These are phyloP conservation scores for Ceratocystis cacaofunesta DNA, from an alignment of 2,329 filamentous ascomycete species.

Conservation along the genomic window DNA sequence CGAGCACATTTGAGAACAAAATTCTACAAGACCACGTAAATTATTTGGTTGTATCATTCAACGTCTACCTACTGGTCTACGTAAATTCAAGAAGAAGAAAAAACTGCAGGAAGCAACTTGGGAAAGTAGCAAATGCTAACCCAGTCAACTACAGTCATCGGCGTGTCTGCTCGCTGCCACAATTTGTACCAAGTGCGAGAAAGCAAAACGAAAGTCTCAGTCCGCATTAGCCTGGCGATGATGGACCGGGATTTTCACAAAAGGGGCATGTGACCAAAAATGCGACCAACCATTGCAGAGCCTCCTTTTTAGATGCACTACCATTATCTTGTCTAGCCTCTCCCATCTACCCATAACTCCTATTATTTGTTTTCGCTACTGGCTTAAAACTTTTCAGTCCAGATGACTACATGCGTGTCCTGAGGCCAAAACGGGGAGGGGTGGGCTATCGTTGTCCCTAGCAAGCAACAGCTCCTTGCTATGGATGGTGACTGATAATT, in stretches of 20 bases:
- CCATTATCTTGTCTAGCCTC: not conserved
- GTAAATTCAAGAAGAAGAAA: too few species aligned
- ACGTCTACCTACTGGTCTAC: too few species aligned
- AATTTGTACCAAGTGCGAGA: not conserved
- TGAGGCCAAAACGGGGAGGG: not conserved
- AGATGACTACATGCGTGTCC: not conserved
- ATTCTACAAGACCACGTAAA: not conserved
- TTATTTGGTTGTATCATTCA: not conserved
- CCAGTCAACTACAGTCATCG: too few species aligned
- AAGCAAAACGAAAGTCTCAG: not conserved
- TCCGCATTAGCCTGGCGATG: not conserved
- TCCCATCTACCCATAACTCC: not conserved
- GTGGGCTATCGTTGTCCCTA: not conserved
- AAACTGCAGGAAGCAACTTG: too few species aligned
- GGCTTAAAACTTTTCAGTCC: not conserved
- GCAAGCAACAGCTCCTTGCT: not conserved
- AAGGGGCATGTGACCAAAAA: not conserved
- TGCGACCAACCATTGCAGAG: not conserved
- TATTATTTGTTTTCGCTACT: not conserved
- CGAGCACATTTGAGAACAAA: constrained; percentile 2
- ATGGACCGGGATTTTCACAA: not conserved
- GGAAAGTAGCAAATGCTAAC: too few species aligned
- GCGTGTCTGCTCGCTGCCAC: not conserved
- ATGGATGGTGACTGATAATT: not conserved
- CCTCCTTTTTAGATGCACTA: not conserved